Percentiles rank a stretch among this genome's conserved stretches.
These are phyloP conservation scores for Myxozyma melibiosi DNA, from an alignment of 805 yeast genomes.

Conservation along the genomic window DNA sequence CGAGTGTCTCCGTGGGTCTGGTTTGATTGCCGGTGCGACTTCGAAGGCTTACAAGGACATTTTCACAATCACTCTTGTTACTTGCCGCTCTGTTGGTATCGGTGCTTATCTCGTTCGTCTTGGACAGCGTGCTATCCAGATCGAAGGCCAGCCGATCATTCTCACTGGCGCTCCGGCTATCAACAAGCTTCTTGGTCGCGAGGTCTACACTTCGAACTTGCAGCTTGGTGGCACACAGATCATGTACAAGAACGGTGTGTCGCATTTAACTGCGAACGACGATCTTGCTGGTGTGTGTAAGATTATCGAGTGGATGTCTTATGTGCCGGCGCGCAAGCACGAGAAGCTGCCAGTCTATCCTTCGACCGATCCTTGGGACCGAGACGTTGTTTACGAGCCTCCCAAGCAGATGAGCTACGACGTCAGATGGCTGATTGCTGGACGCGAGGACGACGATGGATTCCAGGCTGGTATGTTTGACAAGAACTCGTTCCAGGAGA, in stretches of 20 bases:
- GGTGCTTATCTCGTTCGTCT: constrained; percentile 98
- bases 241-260: constrained; percentile 98
- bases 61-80: constrained; percentile 95
- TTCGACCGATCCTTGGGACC: constrained; percentile 83
- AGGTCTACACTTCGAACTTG: constrained; percentile 93
- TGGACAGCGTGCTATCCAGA: constrained; percentile 98
- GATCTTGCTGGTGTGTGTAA: constrained; percentile 95
- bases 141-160: constrained; percentile 98
- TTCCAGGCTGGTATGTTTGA: constrained; percentile 91
- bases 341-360: constrained; percentile 89
- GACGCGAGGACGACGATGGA: constrained; percentile 61
- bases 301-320: constrained; percentile 94
- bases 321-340: constrained; percentile 86
- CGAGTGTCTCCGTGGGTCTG: constrained; percentile 97
- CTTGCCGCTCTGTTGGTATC: constrained; percentile 99
- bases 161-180: constrained; percentile 99
- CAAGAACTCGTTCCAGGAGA: constrained; percentile 90
- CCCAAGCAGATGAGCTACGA: constrained; percentile 73
- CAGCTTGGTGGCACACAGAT: constrained; percentile 99
- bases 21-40: constrained; percentile 98
- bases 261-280: constrained; percentile 95
- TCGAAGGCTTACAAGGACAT: constrained; percentile 97
- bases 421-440: constrained; percentile 92
- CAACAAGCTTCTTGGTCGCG: constrained; percentile 94
- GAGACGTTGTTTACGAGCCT: constrained; percentile 84